A percentile compares a stretch with the other conserved stretches of the same genome.
These are phyloP conservation scores for Hypoxylon lienhwacheense DNA, from an alignment of 495 filamentous ascomycete genomes.

Conservation along the genomic window DNA sequence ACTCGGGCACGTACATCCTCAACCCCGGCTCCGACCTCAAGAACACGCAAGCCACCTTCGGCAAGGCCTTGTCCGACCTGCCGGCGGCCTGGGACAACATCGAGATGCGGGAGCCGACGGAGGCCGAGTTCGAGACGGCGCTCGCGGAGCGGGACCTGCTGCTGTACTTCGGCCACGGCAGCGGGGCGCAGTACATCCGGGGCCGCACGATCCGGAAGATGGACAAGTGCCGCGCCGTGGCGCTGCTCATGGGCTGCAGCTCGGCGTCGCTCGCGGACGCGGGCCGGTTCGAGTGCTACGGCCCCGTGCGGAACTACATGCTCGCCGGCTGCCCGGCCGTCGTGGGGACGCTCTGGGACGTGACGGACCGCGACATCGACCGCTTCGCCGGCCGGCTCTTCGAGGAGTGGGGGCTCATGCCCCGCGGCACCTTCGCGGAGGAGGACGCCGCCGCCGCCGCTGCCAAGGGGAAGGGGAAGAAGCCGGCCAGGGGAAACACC, in stretches of 20 bases:
- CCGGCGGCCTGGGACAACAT: conserved; percentile 63
- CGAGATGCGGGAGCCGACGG: conserved; percentile 66
- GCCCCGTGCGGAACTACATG: conserved; percentile 88
- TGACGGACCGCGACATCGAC: conserved; percentile 96
- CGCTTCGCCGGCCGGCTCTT: conserved; percentile 76
- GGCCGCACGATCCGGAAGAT: conserved; percentile 75
- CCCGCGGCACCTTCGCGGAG: conserved; percentile 39
- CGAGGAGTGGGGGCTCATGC: conserved; percentile 81
- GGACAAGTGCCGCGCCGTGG: conserved; percentile 65
- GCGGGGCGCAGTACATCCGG: conserved; percentile 91
- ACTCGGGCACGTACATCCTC: conserved; percentile 77
- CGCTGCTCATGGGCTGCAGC: conserved; percentile 91
- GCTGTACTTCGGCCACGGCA: conserved; percentile 95
- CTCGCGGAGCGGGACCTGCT: conserved; percentile 67
- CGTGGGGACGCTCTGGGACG: conserved; percentile 93
- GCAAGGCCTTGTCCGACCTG: conserved; percentile 59
- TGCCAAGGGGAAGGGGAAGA: conserved; percentile 27
- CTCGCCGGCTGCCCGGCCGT: conserved; percentile 80
- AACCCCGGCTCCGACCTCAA: conserved; percentile 83
- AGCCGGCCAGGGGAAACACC: conserved; percentile 6
- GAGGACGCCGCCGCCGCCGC: conserved; percentile 15
- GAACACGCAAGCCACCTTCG: conserved; percentile 76
- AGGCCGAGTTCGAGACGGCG: conserved; percentile 69
- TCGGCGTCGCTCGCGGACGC: conserved; percentile 75
- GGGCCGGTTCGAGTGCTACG: conserved; percentile 86